Base-by-base conservation (phyloP, 2,329 filamentous ascomycete genomes). In the Neurospora sp. region DNA sequence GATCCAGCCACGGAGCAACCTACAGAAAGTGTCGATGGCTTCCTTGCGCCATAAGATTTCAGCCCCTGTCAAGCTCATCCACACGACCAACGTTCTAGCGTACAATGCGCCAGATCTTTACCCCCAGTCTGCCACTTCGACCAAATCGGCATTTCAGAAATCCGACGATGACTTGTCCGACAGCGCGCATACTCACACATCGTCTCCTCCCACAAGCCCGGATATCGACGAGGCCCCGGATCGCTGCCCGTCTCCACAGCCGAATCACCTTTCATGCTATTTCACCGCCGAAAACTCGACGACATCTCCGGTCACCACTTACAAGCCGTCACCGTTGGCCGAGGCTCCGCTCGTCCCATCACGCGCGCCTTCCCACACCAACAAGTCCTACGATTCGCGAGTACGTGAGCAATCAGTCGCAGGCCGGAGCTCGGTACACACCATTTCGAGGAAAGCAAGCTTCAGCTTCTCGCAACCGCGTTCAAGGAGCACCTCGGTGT, bases 61-160 rank as follows among this genome's bases (percentile, higher is more conserved):
- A 1, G 88, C 86, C 3, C 96, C 96, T 0, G 86, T 97, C 68
- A 90, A 93, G 80, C 86, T 99, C 73, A 84, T 97, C 67, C 96
- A 96, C 71, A 97, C 95, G 5, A 98, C 96, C 75, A 99, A 98
- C 81, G 93, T 96, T 87, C 89, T 97, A 69, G 93, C 93, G 8
- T 97, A 97, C 85, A 95, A 95, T 78, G 94, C 96, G 10, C 95
- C 95, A 67, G 91, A 97, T 78, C 89, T 97, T 72, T 82, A 85
- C 77, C 77, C 79, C 74, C 76, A 77, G n/a, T 82, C 83, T 11
- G 73, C 75, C 3, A 87, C 86, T 46, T 83, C 83, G 77, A 83
- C 83, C 43, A 69, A 66, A 75, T 82, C 81, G 38, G 83, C 85
- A 2, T 82, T 80, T 70, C 52, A 36, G 12, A 85, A 86, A 74